A percentile compares a stretch with the other conserved stretches of the same genome.
phyloP scores from a whole-genome alignment of 345 rosid genomes.

The Acer negundo region DNA sequence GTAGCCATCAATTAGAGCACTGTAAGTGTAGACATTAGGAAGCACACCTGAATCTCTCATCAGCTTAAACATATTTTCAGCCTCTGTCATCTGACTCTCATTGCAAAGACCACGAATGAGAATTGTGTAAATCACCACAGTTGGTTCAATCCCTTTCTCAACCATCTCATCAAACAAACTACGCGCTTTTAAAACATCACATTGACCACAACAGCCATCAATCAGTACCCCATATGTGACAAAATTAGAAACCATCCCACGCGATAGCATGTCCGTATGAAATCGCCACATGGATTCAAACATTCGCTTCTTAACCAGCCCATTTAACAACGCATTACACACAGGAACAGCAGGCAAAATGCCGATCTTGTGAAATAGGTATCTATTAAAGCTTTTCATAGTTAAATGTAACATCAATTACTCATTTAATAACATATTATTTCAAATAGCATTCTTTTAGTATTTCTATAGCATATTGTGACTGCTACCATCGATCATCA shows the following conservation, averaged over 20 bases:
- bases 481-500: background rate
- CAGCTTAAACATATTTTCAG: constrained; percentile 38
- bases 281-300: constrained; percentile 52
- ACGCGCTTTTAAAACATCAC: constrained; percentile 40
- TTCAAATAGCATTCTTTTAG: background rate
- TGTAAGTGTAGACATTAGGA: constrained; percentile 59
- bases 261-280: constrained; percentile 42
- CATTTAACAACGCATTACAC: constrained; percentile 55
- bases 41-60: constrained; percentile 43
- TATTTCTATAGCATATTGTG: background rate
- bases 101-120: constrained; percentile 52
- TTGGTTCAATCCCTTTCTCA: constrained; percentile 46
- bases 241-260: constrained; percentile 58
- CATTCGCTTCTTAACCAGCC: constrained; percentile 44
- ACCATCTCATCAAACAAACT: constrained; percentile 50
- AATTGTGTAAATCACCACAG: constrained; percentile 53
- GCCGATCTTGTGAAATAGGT: constrained; percentile 24
- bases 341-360: constrained; percentile 47
- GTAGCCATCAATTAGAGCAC: constrained; percentile 55
- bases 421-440: background rate
- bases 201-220: constrained; percentile 56
- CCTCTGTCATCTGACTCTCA: constrained; percentile 46
- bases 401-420: too few relatives aligned
- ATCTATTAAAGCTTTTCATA: too few relatives aligned
- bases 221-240: constrained; percentile 60